These are phyloP conservation scores for Kluyveromyces aestuarii DNA, from an alignment of 805 yeast species.

Conservation along the genomic window DNA sequence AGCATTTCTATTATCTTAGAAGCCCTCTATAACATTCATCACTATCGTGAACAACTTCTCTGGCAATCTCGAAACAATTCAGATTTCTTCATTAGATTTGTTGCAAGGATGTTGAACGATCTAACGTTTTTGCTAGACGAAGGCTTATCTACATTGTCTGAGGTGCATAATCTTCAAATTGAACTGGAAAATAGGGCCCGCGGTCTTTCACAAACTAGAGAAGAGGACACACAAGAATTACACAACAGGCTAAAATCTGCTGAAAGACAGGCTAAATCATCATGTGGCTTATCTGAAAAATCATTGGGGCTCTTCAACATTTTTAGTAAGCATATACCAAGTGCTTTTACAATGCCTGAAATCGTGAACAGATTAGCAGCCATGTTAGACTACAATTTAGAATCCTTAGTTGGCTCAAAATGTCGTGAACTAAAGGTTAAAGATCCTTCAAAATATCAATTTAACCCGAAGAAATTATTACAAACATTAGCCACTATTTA, in stretches of 20 bases:
- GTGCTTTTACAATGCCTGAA: slow-evolving; percentile 78
- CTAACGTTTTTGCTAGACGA: slow-evolving; percentile 89
- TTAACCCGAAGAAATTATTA: slow-evolving; percentile 69
- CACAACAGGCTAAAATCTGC: slow-evolving; percentile 46
- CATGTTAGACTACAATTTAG: slow-evolving; percentile 88
- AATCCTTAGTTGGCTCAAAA: slow-evolving; percentile 91
- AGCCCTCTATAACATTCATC: slow-evolving; percentile 68
- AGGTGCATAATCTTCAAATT: slow-evolving; percentile 65
- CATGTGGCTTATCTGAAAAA: slow-evolving; percentile 74
- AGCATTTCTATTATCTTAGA: slow-evolving; percentile 78
- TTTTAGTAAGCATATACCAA: slow-evolving; percentile 80
- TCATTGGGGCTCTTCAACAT: slow-evolving; percentile 70
- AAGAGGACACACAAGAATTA: slow-evolving; percentile 56
- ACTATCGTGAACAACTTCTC: slow-evolving; percentile 60
- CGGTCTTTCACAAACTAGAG: slow-evolving; percentile 29
- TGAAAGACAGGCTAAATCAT: slow-evolving; percentile 71
- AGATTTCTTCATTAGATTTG: slow-evolving; percentile 82
- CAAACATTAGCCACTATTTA: slow-evolving; percentile 66
- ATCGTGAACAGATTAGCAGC: slow-evolving; percentile 91
- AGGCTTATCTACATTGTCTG: slow-evolving; percentile 67
- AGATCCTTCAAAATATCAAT: slow-evolving; percentile 73
- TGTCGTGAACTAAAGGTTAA: slow-evolving; percentile 81
- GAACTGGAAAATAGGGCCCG: slow-evolving; percentile 46
- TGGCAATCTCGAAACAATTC: slow-evolving; percentile 58
- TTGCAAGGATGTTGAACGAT: slow-evolving; percentile 92